Conservation (phyloP, 495 filamentous ascomycete genomes). For the Niebla homalea region DNA sequence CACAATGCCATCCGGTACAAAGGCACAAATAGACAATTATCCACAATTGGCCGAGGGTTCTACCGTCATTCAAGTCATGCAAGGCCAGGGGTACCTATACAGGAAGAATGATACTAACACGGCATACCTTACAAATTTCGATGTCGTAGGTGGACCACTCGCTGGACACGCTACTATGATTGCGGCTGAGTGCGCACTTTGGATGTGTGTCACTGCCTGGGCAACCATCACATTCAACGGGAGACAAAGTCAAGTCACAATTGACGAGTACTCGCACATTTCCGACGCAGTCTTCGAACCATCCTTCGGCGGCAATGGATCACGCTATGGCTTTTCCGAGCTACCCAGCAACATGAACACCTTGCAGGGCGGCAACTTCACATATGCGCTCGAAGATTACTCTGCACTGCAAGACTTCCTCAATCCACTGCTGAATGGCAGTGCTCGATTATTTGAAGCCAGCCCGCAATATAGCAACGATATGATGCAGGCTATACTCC, state of each 20-base stretch:
- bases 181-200: constrained; percentile 1
- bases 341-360: neutral
- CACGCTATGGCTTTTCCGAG: neutral
- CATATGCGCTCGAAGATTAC: neutral
- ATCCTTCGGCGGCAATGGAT: neutral
- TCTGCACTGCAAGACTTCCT: neutral
- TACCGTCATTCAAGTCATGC: neutral
- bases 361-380: neutral
- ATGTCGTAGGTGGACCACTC: neutral
- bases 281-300: neutral
- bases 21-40: neutral
- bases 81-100: neutral
- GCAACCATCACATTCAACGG: neutral
- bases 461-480: neutral
- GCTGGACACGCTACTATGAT: neutral
- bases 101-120: neutral
- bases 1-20: neutral
- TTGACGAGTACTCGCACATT: neutral
- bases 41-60: neutral
- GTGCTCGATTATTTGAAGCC: neutral
- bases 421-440: neutral
- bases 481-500: neutral
- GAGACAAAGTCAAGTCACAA: neutral
- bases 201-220: constrained; percentile 1
- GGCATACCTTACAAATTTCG: constrained; percentile 5